Base-by-base conservation (phyloP, 2,329 filamentous ascomycete genomes). In the Monosporascus sp. region DNA sequence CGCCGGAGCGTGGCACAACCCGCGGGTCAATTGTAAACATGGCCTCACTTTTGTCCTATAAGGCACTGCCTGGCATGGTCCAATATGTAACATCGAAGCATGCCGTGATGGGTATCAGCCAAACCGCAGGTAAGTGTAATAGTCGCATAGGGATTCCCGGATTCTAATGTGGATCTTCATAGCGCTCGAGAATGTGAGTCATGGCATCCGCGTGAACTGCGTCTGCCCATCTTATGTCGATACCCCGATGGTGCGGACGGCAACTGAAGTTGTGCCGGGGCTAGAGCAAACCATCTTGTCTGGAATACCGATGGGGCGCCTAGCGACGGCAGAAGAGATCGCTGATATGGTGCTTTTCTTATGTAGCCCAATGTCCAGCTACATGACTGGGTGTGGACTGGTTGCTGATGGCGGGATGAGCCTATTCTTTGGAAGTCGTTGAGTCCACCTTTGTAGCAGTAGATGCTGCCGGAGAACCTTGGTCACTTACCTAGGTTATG, bases 121-220 rank as follows among this genome's bases (percentile, higher is more conserved):
- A 27, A 27, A 27, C 25, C 8, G 25, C 25, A 27, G 25, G 25
- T 27, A 27, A 27, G 25, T 25, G 25, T 25, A 25, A 25, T 25
- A 8, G 6, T 8, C 25, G 25, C 6, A 25, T 6, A 25, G 25
- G 25, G 7, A 25, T 25, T 8, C 25, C 25, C 6, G 2, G 6
- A 25, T 25, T 25, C 6, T 25, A 25, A 25, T 25, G 6, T 25
- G 25, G 7, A 31, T 17, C 31, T 27, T 15, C 36, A 15, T 27
- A 55, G 55, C 53, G 27, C 22, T 57, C 24, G 55, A 57, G 3
- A 48, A 51, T 15, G 51, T 34, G 0, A 15, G 24, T 6, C 37
- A 41, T 14, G 44, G 51, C 5, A 55, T 57, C 39, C 49, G 55
- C 2, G 55, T 55, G n/a, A 57, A 57, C 39, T 57, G 53, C 8